phyloP scores from a whole-genome alignment of 2,329 filamentous ascomycete species.

The Dactylellina leptospora region DNA sequence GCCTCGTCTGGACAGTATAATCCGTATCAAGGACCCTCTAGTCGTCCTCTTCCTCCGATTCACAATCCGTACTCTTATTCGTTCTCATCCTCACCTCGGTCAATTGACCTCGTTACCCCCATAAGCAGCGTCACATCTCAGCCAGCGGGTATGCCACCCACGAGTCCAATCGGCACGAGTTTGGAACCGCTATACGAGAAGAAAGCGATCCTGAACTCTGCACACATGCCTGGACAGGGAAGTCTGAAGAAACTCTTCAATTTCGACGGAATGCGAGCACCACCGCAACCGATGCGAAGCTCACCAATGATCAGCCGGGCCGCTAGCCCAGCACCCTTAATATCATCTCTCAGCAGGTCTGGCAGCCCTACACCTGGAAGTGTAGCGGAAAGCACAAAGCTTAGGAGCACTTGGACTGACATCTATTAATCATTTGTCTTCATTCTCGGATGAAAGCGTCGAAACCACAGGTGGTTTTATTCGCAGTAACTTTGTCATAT shows the following conservation, averaged over 20 bases:
- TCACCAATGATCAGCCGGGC: slow-evolving; percentile 39
- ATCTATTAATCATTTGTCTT: slow-evolving; percentile 41
- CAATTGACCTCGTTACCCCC: slow-evolving; percentile 57
- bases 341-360: slow-evolving; percentile 26
- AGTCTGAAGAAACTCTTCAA: slow-evolving; percentile 57
- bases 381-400: slow-evolving; percentile 43
- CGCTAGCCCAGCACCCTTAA: slow-evolving; percentile 29
- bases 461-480: neutral
- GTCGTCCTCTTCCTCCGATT: slow-evolving; percentile 56
- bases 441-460: neutral
- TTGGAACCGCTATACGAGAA: slow-evolving; percentile 53
- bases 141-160: slow-evolving; percentile 26
- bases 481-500: too few species aligned
- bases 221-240: slow-evolving; percentile 39
- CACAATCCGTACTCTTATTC: slow-evolving; percentile 55
- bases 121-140: slow-evolving; percentile 51
- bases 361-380: slow-evolving; percentile 45
- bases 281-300: slow-evolving; percentile 25
- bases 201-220: slow-evolving; percentile 25
- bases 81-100: slow-evolving; percentile 56
- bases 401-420: slow-evolving; percentile 48
- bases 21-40: slow-evolving; percentile 50
- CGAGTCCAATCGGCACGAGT: slow-evolving; percentile 6
- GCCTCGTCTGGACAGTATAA: slow-evolving; percentile 36
- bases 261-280: slow-evolving; percentile 57